Evolutionary conservation across 371 early-diverging fungal genomes (phyloP).

Genomic region (Actinomortierella wolfii): DNA sequence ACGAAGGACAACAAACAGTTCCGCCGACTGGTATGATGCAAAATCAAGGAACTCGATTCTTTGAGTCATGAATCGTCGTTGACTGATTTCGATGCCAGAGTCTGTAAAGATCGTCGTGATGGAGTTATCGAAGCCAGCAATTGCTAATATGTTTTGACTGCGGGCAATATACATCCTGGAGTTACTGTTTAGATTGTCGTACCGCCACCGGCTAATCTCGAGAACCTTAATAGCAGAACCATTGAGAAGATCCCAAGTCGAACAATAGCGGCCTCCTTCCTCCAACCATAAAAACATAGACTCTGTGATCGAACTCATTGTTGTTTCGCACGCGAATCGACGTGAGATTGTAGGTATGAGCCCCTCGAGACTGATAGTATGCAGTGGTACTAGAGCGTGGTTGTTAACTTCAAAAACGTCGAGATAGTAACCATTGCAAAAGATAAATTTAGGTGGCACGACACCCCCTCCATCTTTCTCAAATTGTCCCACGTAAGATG

Average conservation of each 20-base stretch:
- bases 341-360: slow-evolving; percentile 39
- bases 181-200: too few relatives aligned
- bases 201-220: too few relatives aligned
- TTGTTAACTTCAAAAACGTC: slow-evolving; percentile 26
- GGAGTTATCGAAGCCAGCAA: too few relatives aligned
- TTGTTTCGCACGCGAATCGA: slow-evolving; percentile 42
- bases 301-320: slow-evolving; percentile 40
- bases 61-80: slow-evolving; percentile 30
- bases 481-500: too few relatives aligned
- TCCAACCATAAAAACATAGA: slow-evolving; percentile 44
- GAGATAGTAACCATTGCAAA: slow-evolving; percentile 34
- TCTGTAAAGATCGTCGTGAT: slow-evolving; percentile 40
- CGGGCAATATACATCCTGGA: too few relatives aligned
- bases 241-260: slow-evolving; percentile 37
- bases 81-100: slow-evolving; percentile 44
- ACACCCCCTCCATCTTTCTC: too few relatives aligned
- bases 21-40: slow-evolving; percentile 10
- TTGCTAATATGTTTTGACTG: too few relatives aligned
- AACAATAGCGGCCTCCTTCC: slow-evolving; percentile 38
- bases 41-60: slow-evolving; percentile 39
- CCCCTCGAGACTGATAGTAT: slow-evolving; percentile 28
- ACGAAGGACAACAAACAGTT: slow-evolving; percentile 36
- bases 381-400: not conserved
- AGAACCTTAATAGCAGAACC: slow-evolving; percentile 27
- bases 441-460: slow-evolving; percentile 8